Evolutionary conservation across 2,329 filamentous ascomycete species (phyloP).

Genomic region (Fusarium clavum): DNA sequence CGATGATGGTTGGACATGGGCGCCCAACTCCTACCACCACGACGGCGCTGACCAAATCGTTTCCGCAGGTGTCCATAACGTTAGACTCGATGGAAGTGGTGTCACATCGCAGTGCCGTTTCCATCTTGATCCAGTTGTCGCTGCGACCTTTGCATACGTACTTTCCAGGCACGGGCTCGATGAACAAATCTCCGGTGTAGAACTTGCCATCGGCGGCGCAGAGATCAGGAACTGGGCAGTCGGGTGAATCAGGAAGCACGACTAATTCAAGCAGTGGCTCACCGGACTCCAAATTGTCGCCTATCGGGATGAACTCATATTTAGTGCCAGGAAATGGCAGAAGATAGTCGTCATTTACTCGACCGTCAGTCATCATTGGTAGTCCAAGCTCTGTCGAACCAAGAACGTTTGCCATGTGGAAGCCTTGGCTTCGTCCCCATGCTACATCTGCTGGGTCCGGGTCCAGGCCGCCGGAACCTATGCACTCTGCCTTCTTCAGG

Average conservation of each 20-base stretch:
- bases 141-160: slow-evolving; percentile 36
- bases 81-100: slow-evolving; percentile 39
- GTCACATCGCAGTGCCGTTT: slow-evolving; percentile 35
- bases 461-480: slow-evolving; percentile 9
- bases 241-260: slow-evolving; percentile 12
- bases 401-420: slow-evolving; percentile 23
- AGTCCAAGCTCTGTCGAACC: slow-evolving; percentile 28
- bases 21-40: slow-evolving; percentile 37
- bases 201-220: slow-evolving; percentile 36
- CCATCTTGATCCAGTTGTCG: slow-evolving; percentile 46
- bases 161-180: slow-evolving; percentile 31
- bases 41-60: slow-evolving; percentile 30
- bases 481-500: slow-evolving; percentile 11
- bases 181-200: slow-evolving; percentile 43
- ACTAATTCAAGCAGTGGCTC: slow-evolving; percentile 30
- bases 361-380: slow-evolving; percentile 1
- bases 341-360: background rate
- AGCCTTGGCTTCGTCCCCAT: slow-evolving; percentile 24
- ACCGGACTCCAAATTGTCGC: background rate
- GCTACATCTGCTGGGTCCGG: slow-evolving; percentile 12
- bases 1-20: slow-evolving; percentile 33
- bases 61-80: slow-evolving; percentile 26
- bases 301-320: slow-evolving; percentile 22
- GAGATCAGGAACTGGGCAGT: slow-evolving; percentile 26
- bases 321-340: background rate